These are phyloP conservation scores for Daedalea quercina DNA, from an alignment of 768 basidiomycete species.

Conservation along the genomic window DNA sequence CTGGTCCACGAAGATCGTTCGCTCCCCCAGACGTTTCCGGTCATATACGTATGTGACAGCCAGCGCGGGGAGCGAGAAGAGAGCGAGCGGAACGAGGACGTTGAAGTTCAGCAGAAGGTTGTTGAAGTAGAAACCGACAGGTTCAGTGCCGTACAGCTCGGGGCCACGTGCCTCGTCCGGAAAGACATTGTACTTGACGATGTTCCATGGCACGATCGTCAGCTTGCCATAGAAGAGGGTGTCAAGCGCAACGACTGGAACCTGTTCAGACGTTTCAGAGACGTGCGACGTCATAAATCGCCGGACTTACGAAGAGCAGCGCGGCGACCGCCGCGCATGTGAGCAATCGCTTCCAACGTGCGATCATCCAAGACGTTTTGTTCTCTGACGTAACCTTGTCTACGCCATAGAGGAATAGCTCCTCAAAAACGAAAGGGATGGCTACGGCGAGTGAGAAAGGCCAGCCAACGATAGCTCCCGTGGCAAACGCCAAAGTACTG, in stretches of 20 bases:
- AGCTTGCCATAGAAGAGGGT: conserved; percentile 79
- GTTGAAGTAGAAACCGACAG: conserved; percentile 78
- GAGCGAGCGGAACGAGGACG: conserved; percentile 70
- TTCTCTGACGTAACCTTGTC: conserved; percentile 51
- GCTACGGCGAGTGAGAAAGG: conserved; percentile 88
- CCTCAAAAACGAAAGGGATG: conserved; percentile 86
- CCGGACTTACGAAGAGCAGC: conserved; percentile 53
- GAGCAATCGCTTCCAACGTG: conserved; percentile 54
- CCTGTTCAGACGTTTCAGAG: conserved; percentile 34
- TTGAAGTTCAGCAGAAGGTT: conserved; percentile 97
- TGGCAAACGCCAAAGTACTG: conserved; percentile 66
- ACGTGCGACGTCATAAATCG: neutral
- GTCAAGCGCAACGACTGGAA: conserved; percentile 81
- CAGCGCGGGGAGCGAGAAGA: conserved; percentile 75
- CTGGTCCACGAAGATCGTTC: conserved; percentile 42
- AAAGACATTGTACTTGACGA: conserved; percentile 90
- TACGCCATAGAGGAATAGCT: conserved; percentile 70
- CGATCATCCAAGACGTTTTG: conserved; percentile 47
- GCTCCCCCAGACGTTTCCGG: conserved; percentile 62
- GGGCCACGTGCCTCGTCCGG: conserved; percentile 74
- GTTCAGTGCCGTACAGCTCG: conserved; percentile 89
- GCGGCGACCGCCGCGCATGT: conserved; percentile 46
- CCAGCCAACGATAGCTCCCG: conserved; percentile 91
- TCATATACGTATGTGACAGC: conserved; percentile 70
- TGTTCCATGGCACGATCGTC: conserved; percentile 86